Percentiles rank a stretch among this genome's conserved stretches.
Evolutionary conservation across 2,329 filamentous ascomycete genomes (phyloP).

Genomic region (Graphiopsis chlorocephala): DNA sequence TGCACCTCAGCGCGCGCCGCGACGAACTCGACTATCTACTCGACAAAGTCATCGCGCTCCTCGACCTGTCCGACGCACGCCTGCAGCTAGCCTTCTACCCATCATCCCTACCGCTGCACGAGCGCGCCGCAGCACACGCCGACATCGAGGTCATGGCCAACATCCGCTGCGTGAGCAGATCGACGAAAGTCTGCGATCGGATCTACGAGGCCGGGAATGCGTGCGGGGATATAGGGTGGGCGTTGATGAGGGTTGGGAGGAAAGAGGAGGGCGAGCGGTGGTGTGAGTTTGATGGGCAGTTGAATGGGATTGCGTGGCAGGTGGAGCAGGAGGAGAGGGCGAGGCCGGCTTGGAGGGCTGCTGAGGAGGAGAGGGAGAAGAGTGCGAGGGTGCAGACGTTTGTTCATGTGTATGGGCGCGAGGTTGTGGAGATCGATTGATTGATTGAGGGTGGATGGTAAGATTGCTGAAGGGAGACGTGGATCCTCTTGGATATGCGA

Average conservation of each 20-base stretch:
- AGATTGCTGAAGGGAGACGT: too few species aligned
- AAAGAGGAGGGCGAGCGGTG: slow-evolving; percentile 17
- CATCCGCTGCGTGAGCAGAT: not conserved
- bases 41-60: not conserved
- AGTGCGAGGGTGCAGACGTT: not conserved
- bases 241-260: slow-evolving; percentile 20
- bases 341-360: not conserved
- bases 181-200: not conserved
- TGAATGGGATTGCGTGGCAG: not conserved
- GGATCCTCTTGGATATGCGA: not conserved
- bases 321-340: slow-evolving; percentile 11
- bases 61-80: not conserved
- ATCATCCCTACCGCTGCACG: not conserved
- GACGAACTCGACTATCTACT: not conserved
- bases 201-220: not conserved
- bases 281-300: slow-evolving; percentile 10
- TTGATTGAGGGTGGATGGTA: too few species aligned
- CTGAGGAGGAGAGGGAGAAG: not conserved
- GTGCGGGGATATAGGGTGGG: slow-evolving; percentile 14
- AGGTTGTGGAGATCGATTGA: not conserved
- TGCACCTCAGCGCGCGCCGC: not conserved
- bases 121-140: not conserved
- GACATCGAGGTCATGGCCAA: not conserved
- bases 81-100: not conserved
- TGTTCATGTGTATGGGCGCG: not conserved